phyloP scores from a whole-genome alignment of 2,329 filamentous ascomycete genomes.

The Cryphonectria radicalis region DNA sequence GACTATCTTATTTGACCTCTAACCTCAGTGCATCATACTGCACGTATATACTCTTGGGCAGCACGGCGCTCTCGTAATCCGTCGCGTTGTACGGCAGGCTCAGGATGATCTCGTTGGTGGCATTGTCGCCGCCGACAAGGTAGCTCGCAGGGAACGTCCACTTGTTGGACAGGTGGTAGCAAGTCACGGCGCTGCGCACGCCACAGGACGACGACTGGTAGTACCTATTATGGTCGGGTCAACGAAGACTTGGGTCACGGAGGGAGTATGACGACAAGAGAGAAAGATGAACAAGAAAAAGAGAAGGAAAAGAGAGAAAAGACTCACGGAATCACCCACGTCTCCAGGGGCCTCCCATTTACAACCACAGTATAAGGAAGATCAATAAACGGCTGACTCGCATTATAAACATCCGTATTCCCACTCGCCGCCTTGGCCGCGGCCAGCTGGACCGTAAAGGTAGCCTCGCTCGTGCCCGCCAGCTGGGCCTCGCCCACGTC shows the following conservation, averaged over 20 bases:
- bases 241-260: too few relatives aligned
- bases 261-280: background rate
- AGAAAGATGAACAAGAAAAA: too few relatives aligned
- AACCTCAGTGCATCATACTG: constrained; percentile 69
- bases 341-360: constrained; percentile 48
- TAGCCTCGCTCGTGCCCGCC: constrained; percentile 50
- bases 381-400: constrained; percentile 56
- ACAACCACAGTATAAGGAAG: constrained; percentile 51
- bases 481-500: constrained; percentile 49
- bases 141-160: constrained; percentile 57
- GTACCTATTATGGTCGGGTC: constrained; percentile 41
- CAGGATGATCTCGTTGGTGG: constrained; percentile 56
- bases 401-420: constrained; percentile 63
- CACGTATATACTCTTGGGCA: constrained; percentile 61
- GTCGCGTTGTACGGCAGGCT: constrained; percentile 64
- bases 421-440: constrained; percentile 65
- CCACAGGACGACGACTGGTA: constrained; percentile 63
- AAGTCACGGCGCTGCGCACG: constrained; percentile 62
- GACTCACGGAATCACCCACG: constrained; percentile 60
- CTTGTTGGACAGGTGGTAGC: constrained; percentile 65
- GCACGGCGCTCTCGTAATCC: constrained; percentile 60
- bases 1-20: constrained; percentile 49
- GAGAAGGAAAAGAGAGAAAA: background rate
- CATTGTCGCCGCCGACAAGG: constrained; percentile 50
- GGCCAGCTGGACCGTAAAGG: constrained; percentile 66